These are phyloP conservation scores for Colletotrichum zoysiae DNA, from an alignment of 2,329 filamentous ascomycete genomes.

Conservation along the genomic window DNA sequence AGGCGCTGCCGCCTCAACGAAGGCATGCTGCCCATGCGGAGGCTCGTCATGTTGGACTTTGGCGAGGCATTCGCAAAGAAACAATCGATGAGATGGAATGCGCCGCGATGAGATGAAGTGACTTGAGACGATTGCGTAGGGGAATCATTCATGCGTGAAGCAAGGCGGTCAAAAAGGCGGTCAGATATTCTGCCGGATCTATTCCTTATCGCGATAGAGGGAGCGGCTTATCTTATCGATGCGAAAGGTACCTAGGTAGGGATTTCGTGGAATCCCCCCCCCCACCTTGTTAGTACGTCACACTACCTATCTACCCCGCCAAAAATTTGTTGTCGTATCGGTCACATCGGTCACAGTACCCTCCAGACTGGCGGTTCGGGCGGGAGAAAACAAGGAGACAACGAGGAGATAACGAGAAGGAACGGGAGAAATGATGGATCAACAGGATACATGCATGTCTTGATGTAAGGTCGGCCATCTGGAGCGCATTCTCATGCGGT, in stretches of 20 bases:
- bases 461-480: neutral
- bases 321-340: conserved; percentile 29
- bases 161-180: conserved; percentile 48
- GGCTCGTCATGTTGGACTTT: conserved; percentile 55
- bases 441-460: neutral
- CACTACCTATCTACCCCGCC: conserved; percentile 26
- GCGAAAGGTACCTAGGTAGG: neutral
- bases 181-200: conserved; percentile 47
- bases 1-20: conserved; percentile 80
- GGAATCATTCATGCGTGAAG: conserved; percentile 35
- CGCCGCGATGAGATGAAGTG: conserved; percentile 10
- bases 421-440: neutral
- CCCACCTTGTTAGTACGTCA: conserved; percentile 33
- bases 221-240: conserved; percentile 17
- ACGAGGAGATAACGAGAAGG: conserved; percentile 21
- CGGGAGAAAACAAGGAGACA: conserved; percentile 16
- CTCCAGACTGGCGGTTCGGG: conserved; percentile 4
- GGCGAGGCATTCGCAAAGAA: conserved; percentile 10
- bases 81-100: conserved; percentile 25
- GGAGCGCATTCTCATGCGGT: conserved; percentile 5
- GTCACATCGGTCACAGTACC: neutral
- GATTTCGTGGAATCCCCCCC: neutral
- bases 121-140: conserved; percentile 32
- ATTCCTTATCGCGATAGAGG: conserved; percentile 36
- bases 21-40: conserved; percentile 61